These are phyloP conservation scores for Debaryomyces tyrocola DNA, from an alignment of 805 yeast genomes.

Conservation along the genomic window DNA sequence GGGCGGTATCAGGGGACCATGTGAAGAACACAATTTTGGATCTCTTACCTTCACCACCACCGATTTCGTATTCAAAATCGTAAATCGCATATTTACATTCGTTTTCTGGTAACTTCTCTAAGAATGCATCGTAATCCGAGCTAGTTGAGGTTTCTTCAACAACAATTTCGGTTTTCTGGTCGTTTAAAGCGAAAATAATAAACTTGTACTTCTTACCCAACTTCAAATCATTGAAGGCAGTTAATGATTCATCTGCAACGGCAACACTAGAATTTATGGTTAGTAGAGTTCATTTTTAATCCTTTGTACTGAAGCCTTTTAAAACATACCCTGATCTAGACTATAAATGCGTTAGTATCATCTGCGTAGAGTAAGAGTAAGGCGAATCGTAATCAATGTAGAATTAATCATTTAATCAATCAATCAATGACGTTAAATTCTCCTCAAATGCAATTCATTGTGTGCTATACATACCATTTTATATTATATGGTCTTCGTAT, in stretches of 20 bases:
- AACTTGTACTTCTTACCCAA: conserved; percentile 88
- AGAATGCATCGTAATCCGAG: conserved; percentile 77
- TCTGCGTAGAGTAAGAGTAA: neutral
- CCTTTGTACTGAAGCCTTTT: neutral
- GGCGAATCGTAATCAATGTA: too few species aligned
- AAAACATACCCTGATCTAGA: conserved; percentile 34
- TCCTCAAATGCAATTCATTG: neutral
- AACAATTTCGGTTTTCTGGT: conserved; percentile 83
- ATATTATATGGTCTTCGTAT: conserved; percentile 1
- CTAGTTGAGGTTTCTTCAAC: conserved; percentile 83
- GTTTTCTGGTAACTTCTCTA: conserved; percentile 88
- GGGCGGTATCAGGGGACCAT: conserved; percentile 98
- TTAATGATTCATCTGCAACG: conserved; percentile 77
- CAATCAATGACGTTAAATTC: neutral
- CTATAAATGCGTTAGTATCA: conserved; percentile 18
- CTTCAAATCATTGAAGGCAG: conserved; percentile 94
- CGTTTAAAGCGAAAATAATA: conserved; percentile 79
- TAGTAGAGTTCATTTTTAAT: conserved; percentile 9
- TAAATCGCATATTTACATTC: conserved; percentile 96
- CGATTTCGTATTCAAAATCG: conserved; percentile 92
- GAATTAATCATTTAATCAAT: neutral
- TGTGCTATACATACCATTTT: conserved; percentile 7
- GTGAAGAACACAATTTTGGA: conserved; percentile 68
- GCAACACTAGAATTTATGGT: conserved; percentile 34
- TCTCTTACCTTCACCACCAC: conserved; percentile 93